These are phyloP conservation scores for Pseudocercospora vitis DNA, from an alignment of 2,329 filamentous ascomycete genomes.

Conservation along the genomic window DNA sequence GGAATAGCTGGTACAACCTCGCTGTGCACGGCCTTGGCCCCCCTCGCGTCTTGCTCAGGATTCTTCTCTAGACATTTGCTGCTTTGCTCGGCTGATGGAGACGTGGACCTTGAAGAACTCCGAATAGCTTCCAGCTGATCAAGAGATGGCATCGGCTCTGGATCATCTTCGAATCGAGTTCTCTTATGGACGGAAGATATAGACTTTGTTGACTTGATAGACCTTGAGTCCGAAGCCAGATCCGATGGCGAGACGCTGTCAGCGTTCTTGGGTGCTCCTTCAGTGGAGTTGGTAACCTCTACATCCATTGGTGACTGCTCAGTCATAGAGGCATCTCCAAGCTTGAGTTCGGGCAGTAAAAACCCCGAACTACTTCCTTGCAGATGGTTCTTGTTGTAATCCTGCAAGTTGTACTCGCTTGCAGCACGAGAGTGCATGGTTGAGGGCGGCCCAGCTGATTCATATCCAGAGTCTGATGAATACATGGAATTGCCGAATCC, in stretches of 20 bases:
- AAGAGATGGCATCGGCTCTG: slow-evolving; percentile 22
- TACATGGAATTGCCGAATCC: slow-evolving; percentile 16
- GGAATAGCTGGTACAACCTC: background rate
- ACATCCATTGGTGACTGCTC: slow-evolving; percentile 8
- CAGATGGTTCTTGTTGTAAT: slow-evolving; percentile 12
- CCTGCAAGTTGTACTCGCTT: slow-evolving; percentile 25
- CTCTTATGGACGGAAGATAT: slow-evolving; percentile 15
- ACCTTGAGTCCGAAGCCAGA: slow-evolving; percentile 14
- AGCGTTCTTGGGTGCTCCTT: slow-evolving; percentile 17
- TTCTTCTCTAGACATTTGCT: too few species aligned
- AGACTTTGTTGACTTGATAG: slow-evolving; percentile 17
- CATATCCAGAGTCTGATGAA: slow-evolving; percentile 35
- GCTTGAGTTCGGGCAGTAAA: slow-evolving; percentile 27
- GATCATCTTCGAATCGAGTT: slow-evolving; percentile 20
- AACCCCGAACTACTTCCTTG: slow-evolving; percentile 11
- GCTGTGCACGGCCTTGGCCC: too few species aligned
- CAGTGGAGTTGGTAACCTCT: slow-evolving; percentile 10
- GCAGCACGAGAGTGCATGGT: slow-evolving; percentile 28
- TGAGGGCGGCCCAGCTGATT: slow-evolving; percentile 25
- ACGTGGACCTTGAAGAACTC: background rate
- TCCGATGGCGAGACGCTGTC: slow-evolving; percentile 20
- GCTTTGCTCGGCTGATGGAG: background rate
- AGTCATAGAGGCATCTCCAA: slow-evolving; percentile 20
- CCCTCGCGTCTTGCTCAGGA: too few species aligned
- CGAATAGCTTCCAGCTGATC: slow-evolving; percentile 17